These are phyloP conservation scores for Aspergillus chevalieri DNA, from an alignment of 2,329 filamentous ascomycete genomes.

Conservation along the genomic window DNA sequence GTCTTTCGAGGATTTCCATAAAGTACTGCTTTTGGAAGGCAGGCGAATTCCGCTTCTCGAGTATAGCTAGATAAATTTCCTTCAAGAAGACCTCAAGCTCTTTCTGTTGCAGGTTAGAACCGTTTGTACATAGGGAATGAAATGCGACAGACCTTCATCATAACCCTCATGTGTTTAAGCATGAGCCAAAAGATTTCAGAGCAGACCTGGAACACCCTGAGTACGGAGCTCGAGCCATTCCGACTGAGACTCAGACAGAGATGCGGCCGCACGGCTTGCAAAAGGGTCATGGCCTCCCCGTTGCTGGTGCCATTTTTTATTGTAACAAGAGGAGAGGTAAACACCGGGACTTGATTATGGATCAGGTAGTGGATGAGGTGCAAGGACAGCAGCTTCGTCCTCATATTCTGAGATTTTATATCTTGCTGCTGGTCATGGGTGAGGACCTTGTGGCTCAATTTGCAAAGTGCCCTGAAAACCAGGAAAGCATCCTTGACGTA, in stretches of 20 bases:
- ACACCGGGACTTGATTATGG: slow-evolving; percentile 87
- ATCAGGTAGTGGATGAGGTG: slow-evolving; percentile 93
- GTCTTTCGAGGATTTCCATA: slow-evolving; percentile 72
- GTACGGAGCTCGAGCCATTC: slow-evolving; percentile 90
- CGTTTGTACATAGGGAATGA: background rate
- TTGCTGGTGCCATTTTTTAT: slow-evolving; percentile 87
- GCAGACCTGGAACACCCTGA: slow-evolving; percentile 87
- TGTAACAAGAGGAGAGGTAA: slow-evolving; percentile 84
- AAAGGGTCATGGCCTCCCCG: slow-evolving; percentile 74
- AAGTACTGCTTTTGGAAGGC: slow-evolving; percentile 89
- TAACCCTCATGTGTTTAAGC: slow-evolving; percentile 84
- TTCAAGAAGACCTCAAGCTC: slow-evolving; percentile 97
- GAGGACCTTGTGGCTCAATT: slow-evolving; percentile 87
- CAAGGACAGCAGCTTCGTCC: slow-evolving; percentile 89
- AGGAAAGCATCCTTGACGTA: slow-evolving; percentile 96
- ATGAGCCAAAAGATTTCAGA: slow-evolving; percentile 98
- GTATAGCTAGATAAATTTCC: slow-evolving; percentile 88
- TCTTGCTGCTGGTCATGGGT: slow-evolving; percentile 89
- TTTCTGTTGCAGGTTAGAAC: slow-evolving; percentile 52
- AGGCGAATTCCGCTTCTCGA: slow-evolving; percentile 81
- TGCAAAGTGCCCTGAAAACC: slow-evolving; percentile 95
- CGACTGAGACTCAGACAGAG: slow-evolving; percentile 89
- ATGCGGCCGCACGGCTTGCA: slow-evolving; percentile 95
- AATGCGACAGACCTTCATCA: slow-evolving; percentile 66
- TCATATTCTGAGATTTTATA: slow-evolving; percentile 89